Conservation (phyloP, 805 yeast species). For the Danielia oregonensis region DNA sequence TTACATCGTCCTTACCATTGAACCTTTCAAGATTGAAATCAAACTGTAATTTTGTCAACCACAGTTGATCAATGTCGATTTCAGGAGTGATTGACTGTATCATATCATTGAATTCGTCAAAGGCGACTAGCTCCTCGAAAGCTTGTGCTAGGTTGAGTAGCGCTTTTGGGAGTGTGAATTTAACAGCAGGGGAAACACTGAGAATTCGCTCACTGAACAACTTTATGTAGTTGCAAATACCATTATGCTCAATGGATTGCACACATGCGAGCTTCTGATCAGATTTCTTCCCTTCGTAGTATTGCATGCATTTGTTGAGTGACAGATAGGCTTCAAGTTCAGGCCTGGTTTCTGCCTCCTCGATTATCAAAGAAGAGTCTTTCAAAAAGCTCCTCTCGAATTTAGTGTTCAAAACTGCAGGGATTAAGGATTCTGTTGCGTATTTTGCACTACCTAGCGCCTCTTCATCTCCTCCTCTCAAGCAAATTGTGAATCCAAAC, state of each 20-base stretch:
- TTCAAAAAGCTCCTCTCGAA: slow-evolving; percentile 50
- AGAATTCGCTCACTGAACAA: slow-evolving; percentile 50
- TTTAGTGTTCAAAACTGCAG: slow-evolving; percentile 71
- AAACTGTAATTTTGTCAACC: slow-evolving; percentile 25
- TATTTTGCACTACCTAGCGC: slow-evolving; percentile 65
- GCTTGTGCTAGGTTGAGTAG: slow-evolving; percentile 51
- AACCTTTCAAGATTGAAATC: slow-evolving; percentile 24
- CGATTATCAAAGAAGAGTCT: slow-evolving; percentile 9
- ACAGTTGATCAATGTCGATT: slow-evolving; percentile 23
- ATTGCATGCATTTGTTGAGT: slow-evolving; percentile 4
- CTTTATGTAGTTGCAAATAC: slow-evolving; percentile 32
- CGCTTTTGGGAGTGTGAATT: slow-evolving; percentile 66
- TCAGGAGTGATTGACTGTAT: slow-evolving; percentile 21
- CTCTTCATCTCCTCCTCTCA: slow-evolving; percentile 75
- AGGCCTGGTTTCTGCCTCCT: background rate
- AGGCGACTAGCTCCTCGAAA: slow-evolving; percentile 35
- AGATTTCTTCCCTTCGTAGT: slow-evolving; percentile 9
- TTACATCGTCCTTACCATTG: slow-evolving; percentile 29
- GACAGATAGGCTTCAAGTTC: slow-evolving; percentile 9
- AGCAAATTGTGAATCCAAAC: slow-evolving; percentile 77
- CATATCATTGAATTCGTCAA: slow-evolving; percentile 15
- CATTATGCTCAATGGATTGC: slow-evolving; percentile 25
- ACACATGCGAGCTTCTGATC: slow-evolving; percentile 15
- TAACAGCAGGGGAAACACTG: slow-evolving; percentile 83
- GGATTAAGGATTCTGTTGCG: slow-evolving; percentile 75